These are phyloP conservation scores for Hsuehochloa calcarea DNA, from an alignment of 176 grass and related monocot genomes.

Conservation along the genomic window DNA sequence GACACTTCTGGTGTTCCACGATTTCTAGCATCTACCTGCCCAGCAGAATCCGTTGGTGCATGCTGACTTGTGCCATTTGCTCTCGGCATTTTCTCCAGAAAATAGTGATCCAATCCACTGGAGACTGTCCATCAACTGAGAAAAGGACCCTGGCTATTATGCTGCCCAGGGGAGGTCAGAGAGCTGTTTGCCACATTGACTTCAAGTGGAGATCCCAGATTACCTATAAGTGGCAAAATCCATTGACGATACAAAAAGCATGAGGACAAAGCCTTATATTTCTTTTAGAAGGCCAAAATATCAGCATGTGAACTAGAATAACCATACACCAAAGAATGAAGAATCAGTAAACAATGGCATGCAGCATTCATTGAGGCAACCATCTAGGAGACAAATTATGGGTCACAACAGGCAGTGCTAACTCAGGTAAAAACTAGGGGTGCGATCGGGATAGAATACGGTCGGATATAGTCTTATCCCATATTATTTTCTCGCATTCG, in stretches of 20 bases:
- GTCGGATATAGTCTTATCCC: not conserved
- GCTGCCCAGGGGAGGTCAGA: slow-evolving; percentile 45
- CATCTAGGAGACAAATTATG: slow-evolving; percentile 5
- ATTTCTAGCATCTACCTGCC: slow-evolving; percentile 43
- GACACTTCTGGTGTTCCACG: slow-evolving; percentile 36
- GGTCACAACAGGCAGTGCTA: not conserved
- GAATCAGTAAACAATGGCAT: slow-evolving; percentile 23
- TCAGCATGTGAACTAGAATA: slow-evolving; percentile 9
- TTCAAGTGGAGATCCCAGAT: slow-evolving; percentile 29
- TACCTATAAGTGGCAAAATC: slow-evolving; percentile 31
- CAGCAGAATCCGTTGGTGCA: slow-evolving; percentile 35
- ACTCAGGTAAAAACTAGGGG: not conserved
- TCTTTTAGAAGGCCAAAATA: not conserved
- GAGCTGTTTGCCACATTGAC: slow-evolving; percentile 27
- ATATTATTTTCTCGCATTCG: not conserved
- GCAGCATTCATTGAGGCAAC: not conserved
- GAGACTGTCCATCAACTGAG: slow-evolving; percentile 55
- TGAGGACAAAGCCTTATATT: not conserved
- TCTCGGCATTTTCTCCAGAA: slow-evolving; percentile 43
- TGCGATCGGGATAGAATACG: not conserved
- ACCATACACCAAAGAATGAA: slow-evolving; percentile 15
- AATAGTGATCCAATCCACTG: slow-evolving; percentile 54
- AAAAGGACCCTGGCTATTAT: slow-evolving; percentile 33
- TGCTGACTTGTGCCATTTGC: slow-evolving; percentile 48
- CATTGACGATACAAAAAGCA: not conserved